phyloP scores from a whole-genome alignment of 192 early-diverging fungal genomes.

The Coemansia sp. region DNA sequence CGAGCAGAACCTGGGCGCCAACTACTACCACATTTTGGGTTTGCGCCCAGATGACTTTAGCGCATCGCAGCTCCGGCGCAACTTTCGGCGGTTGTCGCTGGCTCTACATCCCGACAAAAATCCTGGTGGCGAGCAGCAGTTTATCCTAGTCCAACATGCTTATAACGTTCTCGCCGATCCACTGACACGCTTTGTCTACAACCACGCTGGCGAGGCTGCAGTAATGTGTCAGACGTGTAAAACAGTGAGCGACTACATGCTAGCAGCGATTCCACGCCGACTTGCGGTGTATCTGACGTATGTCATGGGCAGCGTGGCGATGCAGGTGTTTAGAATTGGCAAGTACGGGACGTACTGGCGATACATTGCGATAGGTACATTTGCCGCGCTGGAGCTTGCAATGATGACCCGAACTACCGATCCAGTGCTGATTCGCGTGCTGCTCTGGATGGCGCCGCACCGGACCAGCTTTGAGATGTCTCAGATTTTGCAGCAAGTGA shows the following conservation, averaged over 20 bases:
- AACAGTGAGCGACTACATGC: conserved; percentile 82
- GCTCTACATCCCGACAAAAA: conserved; percentile 65
- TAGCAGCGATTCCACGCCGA: conserved; percentile 53
- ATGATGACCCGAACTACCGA: conserved; percentile 38
- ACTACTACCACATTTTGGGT: conserved; percentile 52
- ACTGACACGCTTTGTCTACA: conserved; percentile 65
- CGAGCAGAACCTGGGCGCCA: conserved; percentile 29
- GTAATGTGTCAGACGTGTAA: conserved; percentile 61
- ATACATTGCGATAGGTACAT: conserved; percentile 41
- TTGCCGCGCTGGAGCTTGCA: conserved; percentile 41
- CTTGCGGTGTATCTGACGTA: conserved; percentile 32
- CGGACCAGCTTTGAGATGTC: conserved; percentile 47
- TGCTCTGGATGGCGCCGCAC: conserved; percentile 38
- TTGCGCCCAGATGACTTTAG: conserved; percentile 25
- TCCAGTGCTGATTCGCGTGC: conserved; percentile 20
- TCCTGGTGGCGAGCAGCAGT: conserved; percentile 65
- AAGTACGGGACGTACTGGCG: conserved; percentile 47
- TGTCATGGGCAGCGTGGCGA: conserved; percentile 32
- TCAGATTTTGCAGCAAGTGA: conserved; percentile 41
- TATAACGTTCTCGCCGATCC: conserved; percentile 74
- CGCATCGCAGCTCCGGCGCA: conserved; percentile 29
- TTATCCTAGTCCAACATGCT: conserved; percentile 74
- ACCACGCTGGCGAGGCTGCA: conserved; percentile 64
- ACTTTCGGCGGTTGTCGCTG: conserved; percentile 60
- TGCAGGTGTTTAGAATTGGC: conserved; percentile 48